Percentiles rank a stretch among this genome's conserved stretches.
Conservation (phyloP, 768 basidiomycete genomes). For the Kwoniella shandongensis region DNA sequence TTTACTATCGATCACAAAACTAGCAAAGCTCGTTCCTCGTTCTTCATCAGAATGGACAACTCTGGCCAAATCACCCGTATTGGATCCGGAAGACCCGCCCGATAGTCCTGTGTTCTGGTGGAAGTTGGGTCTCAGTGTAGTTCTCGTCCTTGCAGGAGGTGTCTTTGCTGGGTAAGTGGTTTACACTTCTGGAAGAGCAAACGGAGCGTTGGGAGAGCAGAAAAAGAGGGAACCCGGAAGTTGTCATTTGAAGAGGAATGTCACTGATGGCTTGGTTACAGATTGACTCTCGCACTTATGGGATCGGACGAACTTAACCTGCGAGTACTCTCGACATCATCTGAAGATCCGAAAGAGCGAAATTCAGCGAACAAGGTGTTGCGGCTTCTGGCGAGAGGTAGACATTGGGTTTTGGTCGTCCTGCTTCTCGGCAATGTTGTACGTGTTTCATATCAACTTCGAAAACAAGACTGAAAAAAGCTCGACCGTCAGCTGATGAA, state of each 20-base stretch:
- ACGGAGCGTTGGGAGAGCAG: too few species aligned
- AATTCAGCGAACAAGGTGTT: constrained; percentile 57
- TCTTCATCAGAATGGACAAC: constrained; percentile 10
- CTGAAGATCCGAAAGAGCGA: constrained; percentile 69
- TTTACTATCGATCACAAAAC: constrained; percentile 37
- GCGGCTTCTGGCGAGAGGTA: constrained; percentile 62
- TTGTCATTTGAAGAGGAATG: too few species aligned
- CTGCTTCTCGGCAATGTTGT: constrained; percentile 81
- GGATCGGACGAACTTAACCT: constrained; percentile 89
- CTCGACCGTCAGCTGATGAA: background rate
- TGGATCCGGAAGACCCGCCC: constrained; percentile 50
- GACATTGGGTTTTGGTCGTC: constrained; percentile 94
- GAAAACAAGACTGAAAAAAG: too few species aligned
- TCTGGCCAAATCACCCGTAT: constrained; percentile 7
- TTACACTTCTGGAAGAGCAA: too few species aligned
- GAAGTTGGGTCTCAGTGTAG: constrained; percentile 66
- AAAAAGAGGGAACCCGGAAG: too few species aligned
- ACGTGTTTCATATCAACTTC: constrained; percentile 20
- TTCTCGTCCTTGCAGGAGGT: constrained; percentile 79
- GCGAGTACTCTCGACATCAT: constrained; percentile 77
- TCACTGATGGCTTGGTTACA: too few species aligned
- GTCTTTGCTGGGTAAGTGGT: constrained; percentile 81
- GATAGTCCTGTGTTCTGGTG: constrained; percentile 66
- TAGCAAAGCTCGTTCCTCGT: constrained; percentile 23
- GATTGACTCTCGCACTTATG: constrained; percentile 88